phyloP scores from a whole-genome alignment of 495 filamentous ascomycete genomes.

The Aspergillus ellipticus region DNA sequence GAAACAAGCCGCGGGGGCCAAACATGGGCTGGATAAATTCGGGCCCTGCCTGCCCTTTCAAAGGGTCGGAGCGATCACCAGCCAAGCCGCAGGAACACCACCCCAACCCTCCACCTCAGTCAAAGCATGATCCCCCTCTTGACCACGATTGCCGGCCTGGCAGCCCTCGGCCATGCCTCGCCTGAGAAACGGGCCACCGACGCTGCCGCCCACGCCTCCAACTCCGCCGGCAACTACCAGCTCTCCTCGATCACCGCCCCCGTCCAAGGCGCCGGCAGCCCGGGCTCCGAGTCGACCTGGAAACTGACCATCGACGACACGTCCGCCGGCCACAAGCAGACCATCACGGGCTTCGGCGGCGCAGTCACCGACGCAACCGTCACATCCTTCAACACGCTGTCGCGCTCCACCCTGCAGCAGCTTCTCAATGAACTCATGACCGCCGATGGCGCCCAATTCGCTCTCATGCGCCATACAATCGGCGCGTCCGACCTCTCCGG shows the following conservation, averaged over 20 bases:
- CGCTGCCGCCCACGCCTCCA: constrained; percentile 40
- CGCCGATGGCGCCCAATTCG: constrained; percentile 43
- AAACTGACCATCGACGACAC: constrained; percentile 48
- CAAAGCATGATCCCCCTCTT: neutral
- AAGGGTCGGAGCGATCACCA: neutral
- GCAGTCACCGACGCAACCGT: constrained; percentile 56
- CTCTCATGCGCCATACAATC: constrained; percentile 53
- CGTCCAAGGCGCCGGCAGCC: constrained; percentile 37
- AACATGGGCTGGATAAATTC: neutral
- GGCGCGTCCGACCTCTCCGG: constrained; percentile 50
- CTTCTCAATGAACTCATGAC: constrained; percentile 48
- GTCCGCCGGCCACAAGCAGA: constrained; percentile 43
- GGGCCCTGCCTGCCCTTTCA: neutral
- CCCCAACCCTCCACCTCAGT: too few relatives aligned
- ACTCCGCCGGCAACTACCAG: constrained; percentile 44
- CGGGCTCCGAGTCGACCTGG: constrained; percentile 43
- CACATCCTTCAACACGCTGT: constrained; percentile 44
- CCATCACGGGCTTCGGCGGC: constrained; percentile 51
- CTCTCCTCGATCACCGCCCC: constrained; percentile 39
- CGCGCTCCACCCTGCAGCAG: constrained; percentile 29
- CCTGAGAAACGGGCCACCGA: constrained; percentile 18
- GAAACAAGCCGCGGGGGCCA: neutral
- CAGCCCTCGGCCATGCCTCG: neutral
- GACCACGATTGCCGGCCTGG: neutral
- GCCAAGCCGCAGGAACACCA: neutral